Evolutionary conservation across 2,329 filamentous ascomycete species (phyloP).

Genomic region (Cytospora leucostoma): DNA sequence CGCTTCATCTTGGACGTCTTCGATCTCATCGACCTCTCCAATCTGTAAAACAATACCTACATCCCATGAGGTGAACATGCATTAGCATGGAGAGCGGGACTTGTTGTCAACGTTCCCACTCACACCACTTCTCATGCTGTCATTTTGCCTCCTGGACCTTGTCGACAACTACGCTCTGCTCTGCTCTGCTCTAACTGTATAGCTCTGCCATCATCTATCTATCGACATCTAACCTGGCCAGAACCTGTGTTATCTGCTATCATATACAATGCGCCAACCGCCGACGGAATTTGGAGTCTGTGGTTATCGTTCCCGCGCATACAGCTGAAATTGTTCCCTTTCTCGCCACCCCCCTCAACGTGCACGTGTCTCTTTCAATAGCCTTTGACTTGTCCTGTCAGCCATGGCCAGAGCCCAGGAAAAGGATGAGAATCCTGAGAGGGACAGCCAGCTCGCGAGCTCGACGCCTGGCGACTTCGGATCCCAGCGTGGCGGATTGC

Average conservation of each 20-base stretch:
- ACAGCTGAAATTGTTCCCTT: not conserved
- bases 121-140: not conserved
- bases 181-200: not conserved
- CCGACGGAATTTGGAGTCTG: not conserved
- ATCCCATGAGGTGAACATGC: not conserved
- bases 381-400: not conserved
- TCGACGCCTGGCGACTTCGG: conserved; percentile 5
- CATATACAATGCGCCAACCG: conserved; percentile 4
- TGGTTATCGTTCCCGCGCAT: not conserved
- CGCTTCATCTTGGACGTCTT: not conserved
- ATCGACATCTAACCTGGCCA: not conserved
- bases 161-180: not conserved
- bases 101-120: not conserved
- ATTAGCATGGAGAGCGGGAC: not conserved
- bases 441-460: not conserved
- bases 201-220: not conserved
- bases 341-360: not conserved
- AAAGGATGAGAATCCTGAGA: not conserved
- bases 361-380: not conserved
- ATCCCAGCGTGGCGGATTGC: conserved; percentile 2
- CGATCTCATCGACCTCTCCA: not conserved
- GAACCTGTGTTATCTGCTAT: not conserved
- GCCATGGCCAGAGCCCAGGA: not conserved
- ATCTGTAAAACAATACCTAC: not conserved
- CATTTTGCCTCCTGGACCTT: not conserved